Conservation (phyloP, 495 filamentous ascomycete genomes). For the Monascus purpureus region DNA sequence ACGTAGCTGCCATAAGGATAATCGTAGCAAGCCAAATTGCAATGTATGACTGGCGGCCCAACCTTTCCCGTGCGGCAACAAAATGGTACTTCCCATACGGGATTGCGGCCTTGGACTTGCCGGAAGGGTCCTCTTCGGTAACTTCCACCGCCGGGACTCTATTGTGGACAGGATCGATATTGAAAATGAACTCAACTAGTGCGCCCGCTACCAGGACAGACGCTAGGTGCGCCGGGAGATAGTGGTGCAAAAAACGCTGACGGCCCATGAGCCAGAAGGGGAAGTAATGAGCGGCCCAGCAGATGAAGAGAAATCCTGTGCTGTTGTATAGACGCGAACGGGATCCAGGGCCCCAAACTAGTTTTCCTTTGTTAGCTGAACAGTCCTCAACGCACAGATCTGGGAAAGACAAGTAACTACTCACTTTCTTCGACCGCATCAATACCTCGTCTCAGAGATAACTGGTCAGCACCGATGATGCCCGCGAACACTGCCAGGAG, state of each 20-base stretch:
- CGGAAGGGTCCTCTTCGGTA: conserved; percentile 33
- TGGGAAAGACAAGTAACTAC: conserved; percentile 27
- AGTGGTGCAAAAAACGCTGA: conserved; percentile 63
- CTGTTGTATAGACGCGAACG: conserved; percentile 93
- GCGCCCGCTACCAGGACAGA: conserved; percentile 90
- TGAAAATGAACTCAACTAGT: conserved; percentile 94
- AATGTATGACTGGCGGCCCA: conserved; percentile 64
- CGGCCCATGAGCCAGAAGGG: conserved; percentile 67
- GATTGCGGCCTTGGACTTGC: conserved; percentile 21
- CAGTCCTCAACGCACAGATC: no score
- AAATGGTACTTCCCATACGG: conserved; percentile 22
- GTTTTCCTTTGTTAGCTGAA: no score
- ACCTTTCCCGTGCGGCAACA: conserved; percentile 61
- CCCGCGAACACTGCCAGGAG: conserved; percentile 87
- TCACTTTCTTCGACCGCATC: conserved; percentile 89
- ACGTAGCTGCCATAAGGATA: conserved; percentile 52
- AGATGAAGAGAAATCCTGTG: conserved; percentile 95
- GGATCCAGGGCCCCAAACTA: conserved; percentile 50
- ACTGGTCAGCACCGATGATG: conserved; percentile 82
- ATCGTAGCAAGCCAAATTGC: conserved; percentile 63
- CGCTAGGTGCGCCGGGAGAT: conserved; percentile 80
- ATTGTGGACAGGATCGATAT: conserved; percentile 50
- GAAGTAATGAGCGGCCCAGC: conserved; percentile 61
- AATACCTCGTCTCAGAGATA: conserved; percentile 79
- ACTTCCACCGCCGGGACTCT: conserved; percentile 23